A percentile compares a stretch with the other conserved stretches of the same genome.
These are phyloP conservation scores for Paramecium pentaurelia DNA, from an alignment of 73 alveolate species.

Conservation along the genomic window DNA sequence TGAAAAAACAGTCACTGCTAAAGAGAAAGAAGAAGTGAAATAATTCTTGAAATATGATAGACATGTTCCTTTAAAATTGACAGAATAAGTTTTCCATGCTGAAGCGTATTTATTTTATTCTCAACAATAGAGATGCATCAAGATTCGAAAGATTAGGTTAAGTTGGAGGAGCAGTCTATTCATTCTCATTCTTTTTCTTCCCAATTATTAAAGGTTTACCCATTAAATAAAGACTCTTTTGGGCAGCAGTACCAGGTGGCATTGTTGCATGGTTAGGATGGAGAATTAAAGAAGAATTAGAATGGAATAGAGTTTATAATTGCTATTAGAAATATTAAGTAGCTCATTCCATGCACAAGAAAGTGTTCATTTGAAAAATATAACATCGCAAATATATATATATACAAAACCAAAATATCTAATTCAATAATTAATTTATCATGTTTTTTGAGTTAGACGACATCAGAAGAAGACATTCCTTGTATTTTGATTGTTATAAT, in stretches of 20 bases:
- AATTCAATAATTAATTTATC: conserved; percentile 31
- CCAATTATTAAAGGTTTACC: conserved; percentile 37
- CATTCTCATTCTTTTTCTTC: conserved; percentile 12
- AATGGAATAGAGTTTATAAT: conserved; percentile 41
- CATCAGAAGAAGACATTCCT: conserved; percentile 60
- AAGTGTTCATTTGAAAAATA: conserved; percentile 39
- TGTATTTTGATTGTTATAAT: conserved; percentile 55
- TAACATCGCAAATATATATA: not conserved
- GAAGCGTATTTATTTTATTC: conserved; percentile 33
- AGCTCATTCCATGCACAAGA: conserved; percentile 14
- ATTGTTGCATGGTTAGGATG: not conserved
- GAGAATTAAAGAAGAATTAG: not conserved
- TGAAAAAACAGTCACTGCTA: conserved; percentile 6
- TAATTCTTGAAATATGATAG: conserved; percentile 29
- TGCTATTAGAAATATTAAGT: conserved; percentile 37
- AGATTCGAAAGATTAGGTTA: conserved; percentile 31
- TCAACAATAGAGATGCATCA: not conserved
- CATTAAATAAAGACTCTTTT: conserved; percentile 7
- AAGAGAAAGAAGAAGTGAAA: conserved; percentile 28
- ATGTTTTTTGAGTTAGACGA: conserved; percentile 65
- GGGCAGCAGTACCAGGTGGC: conserved; percentile 40
- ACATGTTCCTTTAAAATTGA: conserved; percentile 15
- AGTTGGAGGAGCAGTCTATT: conserved; percentile 28
- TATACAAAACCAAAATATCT: conserved; percentile 11
- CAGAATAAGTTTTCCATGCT: conserved; percentile 20